These are phyloP conservation scores for Umbelopsis isabellina DNA, from an alignment of 192 early-diverging fungal species.

Conservation along the genomic window DNA sequence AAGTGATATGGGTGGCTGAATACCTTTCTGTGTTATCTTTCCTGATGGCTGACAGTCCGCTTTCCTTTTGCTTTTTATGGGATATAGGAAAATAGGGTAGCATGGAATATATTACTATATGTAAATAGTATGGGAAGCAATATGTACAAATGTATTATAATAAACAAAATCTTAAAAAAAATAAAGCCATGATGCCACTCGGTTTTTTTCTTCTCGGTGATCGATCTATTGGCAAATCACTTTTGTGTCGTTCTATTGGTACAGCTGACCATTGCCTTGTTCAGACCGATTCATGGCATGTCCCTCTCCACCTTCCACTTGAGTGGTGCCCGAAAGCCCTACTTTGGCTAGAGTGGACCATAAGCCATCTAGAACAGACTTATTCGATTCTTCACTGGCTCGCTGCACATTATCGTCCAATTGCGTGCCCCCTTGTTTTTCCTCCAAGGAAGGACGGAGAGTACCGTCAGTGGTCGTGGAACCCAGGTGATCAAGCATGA, in stretches of 20 bases:
- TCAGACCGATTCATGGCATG: constrained; percentile 1
- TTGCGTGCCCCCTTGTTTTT: background rate
- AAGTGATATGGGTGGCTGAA: background rate
- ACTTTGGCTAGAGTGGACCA: constrained; percentile 2
- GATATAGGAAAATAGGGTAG: too few relatives aligned
- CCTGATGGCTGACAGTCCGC: background rate
- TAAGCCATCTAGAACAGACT: background rate
- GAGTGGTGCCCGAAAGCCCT: background rate
- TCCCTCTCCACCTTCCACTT: constrained; percentile 4
- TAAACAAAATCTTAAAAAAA: too few relatives aligned
- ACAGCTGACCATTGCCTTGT: too few relatives aligned
- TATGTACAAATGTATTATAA: too few relatives aligned
- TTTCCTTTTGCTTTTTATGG: background rate
- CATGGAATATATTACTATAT: too few relatives aligned
- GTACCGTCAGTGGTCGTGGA: background rate
- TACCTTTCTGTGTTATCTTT: background rate
- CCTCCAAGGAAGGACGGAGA: background rate
- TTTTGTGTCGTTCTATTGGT: too few relatives aligned
- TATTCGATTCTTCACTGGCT: background rate
- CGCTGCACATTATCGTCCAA: background rate
- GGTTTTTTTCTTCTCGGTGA: too few relatives aligned
- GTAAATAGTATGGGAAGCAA: too few relatives aligned
- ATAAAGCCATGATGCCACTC: too few relatives aligned
- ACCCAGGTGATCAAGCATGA: constrained; percentile 25
- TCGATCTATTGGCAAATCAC: too few relatives aligned